Percentiles rank a stretch among this genome's conserved stretches.
Evolutionary conservation across 2,329 filamentous ascomycete species (phyloP).

Genomic region (Fusarium sp.): DNA sequence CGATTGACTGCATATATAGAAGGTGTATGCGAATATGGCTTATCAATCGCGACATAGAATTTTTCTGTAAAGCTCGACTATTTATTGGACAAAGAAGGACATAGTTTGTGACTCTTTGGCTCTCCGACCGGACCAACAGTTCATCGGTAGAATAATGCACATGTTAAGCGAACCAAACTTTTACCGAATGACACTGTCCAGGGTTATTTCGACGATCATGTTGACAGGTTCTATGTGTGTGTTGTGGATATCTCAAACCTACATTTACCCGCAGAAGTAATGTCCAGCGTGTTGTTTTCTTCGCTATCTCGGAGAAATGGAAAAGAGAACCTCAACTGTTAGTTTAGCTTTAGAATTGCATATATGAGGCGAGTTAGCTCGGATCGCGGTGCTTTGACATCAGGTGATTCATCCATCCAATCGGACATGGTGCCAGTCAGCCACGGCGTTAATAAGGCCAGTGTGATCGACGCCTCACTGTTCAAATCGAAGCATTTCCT

Average conservation of each 20-base stretch:
- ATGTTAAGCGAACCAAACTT: not conserved
- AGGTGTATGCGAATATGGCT: too few species aligned
- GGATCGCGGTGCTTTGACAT: constrained; percentile 6
- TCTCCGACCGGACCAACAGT: too few species aligned
- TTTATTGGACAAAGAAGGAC: too few species aligned
- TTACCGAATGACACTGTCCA: not conserved
- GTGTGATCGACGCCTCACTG: constrained; percentile 3
- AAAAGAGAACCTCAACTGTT: not conserved
- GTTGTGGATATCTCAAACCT: not conserved
- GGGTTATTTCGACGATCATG: not conserved
- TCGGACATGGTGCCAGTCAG: not conserved
- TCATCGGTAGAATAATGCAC: too few species aligned
- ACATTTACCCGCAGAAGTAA: not conserved
- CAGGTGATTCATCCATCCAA: not conserved
- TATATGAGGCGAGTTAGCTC: not conserved
- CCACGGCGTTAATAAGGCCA: not conserved
- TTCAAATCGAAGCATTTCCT: not conserved
- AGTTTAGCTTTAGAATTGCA: not conserved
- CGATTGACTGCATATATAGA: not conserved
- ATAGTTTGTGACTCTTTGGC: too few species aligned
- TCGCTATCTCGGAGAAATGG: not conserved
- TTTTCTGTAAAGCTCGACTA: too few species aligned
- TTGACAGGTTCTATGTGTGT: not conserved
- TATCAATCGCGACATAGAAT: too few species aligned
- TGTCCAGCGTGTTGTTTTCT: not conserved